These are phyloP conservation scores for Coemansia sp. DNA, from an alignment of 192 early-diverging fungal genomes.

Conservation along the genomic window DNA sequence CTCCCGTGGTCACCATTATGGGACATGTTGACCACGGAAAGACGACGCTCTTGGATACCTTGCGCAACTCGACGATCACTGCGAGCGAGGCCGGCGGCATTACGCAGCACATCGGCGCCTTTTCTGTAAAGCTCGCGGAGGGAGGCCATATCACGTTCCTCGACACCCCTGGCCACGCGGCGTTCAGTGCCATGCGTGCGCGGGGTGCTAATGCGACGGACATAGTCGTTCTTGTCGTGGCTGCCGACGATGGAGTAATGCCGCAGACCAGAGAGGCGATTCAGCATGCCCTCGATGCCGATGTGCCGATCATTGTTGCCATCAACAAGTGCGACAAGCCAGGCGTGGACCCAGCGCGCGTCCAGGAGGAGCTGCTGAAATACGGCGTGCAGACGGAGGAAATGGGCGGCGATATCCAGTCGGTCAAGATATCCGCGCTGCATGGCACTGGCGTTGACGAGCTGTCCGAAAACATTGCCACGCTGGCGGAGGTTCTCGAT, in stretches of 20 bases:
- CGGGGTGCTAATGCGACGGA: slow-evolving; percentile 92
- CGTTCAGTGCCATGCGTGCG: slow-evolving; percentile 91
- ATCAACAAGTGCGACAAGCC: slow-evolving; percentile 98
- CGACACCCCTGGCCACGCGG: slow-evolving; percentile 96
- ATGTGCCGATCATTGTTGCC: slow-evolving; percentile 90
- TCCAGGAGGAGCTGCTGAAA: slow-evolving; percentile 66
- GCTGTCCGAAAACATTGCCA: slow-evolving; percentile 84
- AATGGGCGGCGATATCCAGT: slow-evolving; percentile 87
- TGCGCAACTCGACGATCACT: slow-evolving; percentile 88
- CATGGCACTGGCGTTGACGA: slow-evolving; percentile 83
- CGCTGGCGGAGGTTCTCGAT: slow-evolving; percentile 84
- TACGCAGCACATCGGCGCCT: slow-evolving; percentile 98
- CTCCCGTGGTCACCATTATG: slow-evolving; percentile 97
- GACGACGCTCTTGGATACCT: slow-evolving; percentile 88
- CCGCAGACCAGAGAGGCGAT: slow-evolving; percentile 97
- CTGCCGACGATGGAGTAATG: slow-evolving; percentile 98
- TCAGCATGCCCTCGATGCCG: slow-evolving; percentile 79
- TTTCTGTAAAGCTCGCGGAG: slow-evolving; percentile 59
- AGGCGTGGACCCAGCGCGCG: slow-evolving; percentile 60
- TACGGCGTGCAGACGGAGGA: slow-evolving; percentile 87
- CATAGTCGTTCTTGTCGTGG: slow-evolving; percentile 94
- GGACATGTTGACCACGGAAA: slow-evolving; percentile 98
- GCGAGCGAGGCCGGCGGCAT: slow-evolving; percentile 95
- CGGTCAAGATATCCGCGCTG: slow-evolving; percentile 85
- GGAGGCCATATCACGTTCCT: slow-evolving; percentile 78